Base-by-base conservation (phyloP, 352 stramenopile species). In the Phytophthora fragariae region DNA sequence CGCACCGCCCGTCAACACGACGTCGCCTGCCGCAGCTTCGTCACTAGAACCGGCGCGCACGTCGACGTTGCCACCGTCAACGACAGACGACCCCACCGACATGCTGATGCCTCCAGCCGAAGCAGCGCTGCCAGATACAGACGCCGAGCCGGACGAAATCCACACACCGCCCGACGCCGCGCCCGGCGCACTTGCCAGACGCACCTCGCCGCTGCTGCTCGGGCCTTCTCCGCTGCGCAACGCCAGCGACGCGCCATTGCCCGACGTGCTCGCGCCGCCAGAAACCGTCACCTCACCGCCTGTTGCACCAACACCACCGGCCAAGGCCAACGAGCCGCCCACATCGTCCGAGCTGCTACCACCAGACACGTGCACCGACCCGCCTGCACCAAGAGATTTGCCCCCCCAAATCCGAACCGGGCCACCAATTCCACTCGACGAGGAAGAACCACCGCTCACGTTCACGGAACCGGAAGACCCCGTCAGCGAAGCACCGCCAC, bases 191-290 rank as follows among this genome's bases (percentile, higher is more conserved):
- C 68, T 75, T 21, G 27, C 49, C 63, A 76, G 57, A 6, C 57
- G 62, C 53, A 71, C 69, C n/a, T 54, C 62, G 29, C 62, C 69
- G 58, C 69, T 39, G 50, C 69, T 66, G 57, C 54, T 65, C 3
- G 29, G 53, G 9, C 69, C 54, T 76, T 75, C 57, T 68, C 69
- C 69, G 39, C 69, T 76, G 24, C 27, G 39, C 69, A 76, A 60
- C 37, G 15, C n/a, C 47, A 75, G 19, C 58, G 57, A 71, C 6
- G 62, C 61, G 19, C 68, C 68, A 52, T 5, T 56, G 59, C 27
- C 59, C 14, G 58, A 47, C 59, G 59, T 17, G 57, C 69, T 76
- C 27, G 35, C 57, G 33, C 63, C 69, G n/a, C 50, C 62, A 55
- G 69, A 68, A 57, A 76, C 62, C 33, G 24, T 49, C 56, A 72